Evolutionary conservation across 345 rosid genomes (phyloP).

Genomic region (Populus deltoides): DNA sequence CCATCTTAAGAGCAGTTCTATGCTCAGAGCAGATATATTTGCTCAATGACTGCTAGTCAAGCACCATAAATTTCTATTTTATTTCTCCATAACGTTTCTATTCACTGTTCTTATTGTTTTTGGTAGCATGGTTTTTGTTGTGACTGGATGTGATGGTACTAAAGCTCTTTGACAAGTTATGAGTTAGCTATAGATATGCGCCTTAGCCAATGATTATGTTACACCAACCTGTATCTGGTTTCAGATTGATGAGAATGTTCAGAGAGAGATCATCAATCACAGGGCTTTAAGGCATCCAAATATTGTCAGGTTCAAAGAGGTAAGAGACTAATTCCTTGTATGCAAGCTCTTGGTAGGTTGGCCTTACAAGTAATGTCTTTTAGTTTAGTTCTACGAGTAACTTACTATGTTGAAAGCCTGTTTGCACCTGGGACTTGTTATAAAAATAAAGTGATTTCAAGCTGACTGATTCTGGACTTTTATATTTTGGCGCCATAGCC

Average conservation of each 20-base stretch:
- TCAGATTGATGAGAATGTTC: conserved; percentile 97
- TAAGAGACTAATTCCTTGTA: conserved; percentile 15
- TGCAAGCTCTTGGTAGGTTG: background rate
- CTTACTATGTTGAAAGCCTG: background rate
- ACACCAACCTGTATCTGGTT: background rate
- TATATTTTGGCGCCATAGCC: background rate
- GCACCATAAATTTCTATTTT: too few relatives aligned
- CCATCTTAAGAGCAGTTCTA: too few relatives aligned
- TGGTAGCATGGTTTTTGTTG: too few relatives aligned
- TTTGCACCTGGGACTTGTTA: background rate
- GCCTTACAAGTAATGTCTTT: background rate
- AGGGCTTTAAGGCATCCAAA: conserved; percentile 88
- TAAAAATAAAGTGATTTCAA: background rate
- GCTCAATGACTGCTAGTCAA: too few relatives aligned
- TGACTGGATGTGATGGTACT: too few relatives aligned
- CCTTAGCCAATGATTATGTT: background rate
- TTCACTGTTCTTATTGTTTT: too few relatives aligned
- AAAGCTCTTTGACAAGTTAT: too few relatives aligned
- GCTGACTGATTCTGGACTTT: background rate
- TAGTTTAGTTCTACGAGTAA: background rate
- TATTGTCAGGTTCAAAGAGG: conserved; percentile 92
- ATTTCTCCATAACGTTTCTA: too few relatives aligned
- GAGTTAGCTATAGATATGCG: too few relatives aligned
- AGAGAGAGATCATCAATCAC: conserved; percentile 90
- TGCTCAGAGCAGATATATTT: too few relatives aligned